Base-by-base conservation (phyloP, 768 basidiomycete genomes). In the Omphalotus guepiniiformis region DNA sequence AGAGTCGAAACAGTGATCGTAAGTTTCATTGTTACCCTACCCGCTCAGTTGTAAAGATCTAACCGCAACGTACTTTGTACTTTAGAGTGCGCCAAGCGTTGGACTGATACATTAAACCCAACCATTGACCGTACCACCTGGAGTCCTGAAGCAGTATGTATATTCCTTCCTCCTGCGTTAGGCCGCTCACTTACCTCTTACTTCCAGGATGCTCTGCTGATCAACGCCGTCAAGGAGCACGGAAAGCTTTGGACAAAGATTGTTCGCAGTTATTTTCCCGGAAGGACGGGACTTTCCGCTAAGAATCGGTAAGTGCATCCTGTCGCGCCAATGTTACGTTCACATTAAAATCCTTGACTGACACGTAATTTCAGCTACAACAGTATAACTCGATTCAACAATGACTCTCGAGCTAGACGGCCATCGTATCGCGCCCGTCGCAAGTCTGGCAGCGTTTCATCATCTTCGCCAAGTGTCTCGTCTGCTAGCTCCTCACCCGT, bases 181-280 rank as follows among this genome's bases (percentile, higher is more conserved):
- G 28, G 49, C 32, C 51, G 42, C 39, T 54, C 48, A 51, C 21
- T 53, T 34, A 27, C 4, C 3, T n/a, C 22, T 54, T 37, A 16
- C 13, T 26, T 45, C 11, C 51, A 79, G 79, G 79, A 81, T 48
- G 72, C 74, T 23, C 54, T 74, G 15, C 71, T 81, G n/a, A 63
- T 81, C 18, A 67, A 71, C 50, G 78, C 79, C 5, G 79, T 81
- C 32, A 63, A 72, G 38, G 71, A 73, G 46, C 76, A 79, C 49
- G 79, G 79, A 16, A 79, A 76, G 57, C 74, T 77, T 4, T 81
- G 79, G 79, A 78, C 79, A 0, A 79, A 79, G 56, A 81, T 81
- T 37, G 79, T 79, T 27, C 77, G 78, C 55, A 77, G 73, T 5
- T 79, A 79, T 54, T 79, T 81, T 61, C 79, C 79, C 39, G 78